Evolutionary conservation across 2,329 filamentous ascomycete genomes (phyloP).

Genomic region (Monilinia laxa): DNA sequence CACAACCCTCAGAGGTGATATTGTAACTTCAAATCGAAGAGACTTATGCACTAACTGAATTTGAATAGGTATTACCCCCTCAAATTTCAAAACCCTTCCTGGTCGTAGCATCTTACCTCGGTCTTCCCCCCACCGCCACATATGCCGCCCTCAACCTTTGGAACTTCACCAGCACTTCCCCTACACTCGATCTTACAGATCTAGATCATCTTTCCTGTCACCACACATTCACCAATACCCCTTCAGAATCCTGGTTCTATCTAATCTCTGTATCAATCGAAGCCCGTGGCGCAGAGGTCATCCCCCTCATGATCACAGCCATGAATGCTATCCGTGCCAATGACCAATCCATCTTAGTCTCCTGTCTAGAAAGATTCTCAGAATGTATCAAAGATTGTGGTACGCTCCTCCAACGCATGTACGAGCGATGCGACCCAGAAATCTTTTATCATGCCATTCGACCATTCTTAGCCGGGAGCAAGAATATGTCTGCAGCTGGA

Average conservation of each 20-base stretch:
- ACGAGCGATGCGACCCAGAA: constrained; percentile 82
- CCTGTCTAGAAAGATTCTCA: constrained; percentile 64
- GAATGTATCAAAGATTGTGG: constrained; percentile 68
- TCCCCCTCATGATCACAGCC: constrained; percentile 75
- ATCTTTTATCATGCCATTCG: constrained; percentile 88
- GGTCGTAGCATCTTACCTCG: constrained; percentile 67
- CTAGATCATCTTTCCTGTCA: constrained; percentile 69
- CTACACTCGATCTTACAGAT: constrained; percentile 30
- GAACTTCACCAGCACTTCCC: constrained; percentile 73
- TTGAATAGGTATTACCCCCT: constrained; percentile 62
- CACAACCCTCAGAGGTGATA: constrained; percentile 67
- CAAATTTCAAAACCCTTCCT: constrained; percentile 76
- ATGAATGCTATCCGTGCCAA: constrained; percentile 65
- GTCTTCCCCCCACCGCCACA: constrained; percentile 84
- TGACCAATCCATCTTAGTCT: constrained; percentile 60
- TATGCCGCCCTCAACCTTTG: constrained; percentile 85
- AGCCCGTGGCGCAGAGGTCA: constrained; percentile 69
- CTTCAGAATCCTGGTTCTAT: constrained; percentile 95
- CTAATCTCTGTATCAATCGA: constrained; percentile 89
- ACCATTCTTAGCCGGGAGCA: constrained; percentile 85
- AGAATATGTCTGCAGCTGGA: constrained; percentile 85
- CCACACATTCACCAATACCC: constrained; percentile 82
- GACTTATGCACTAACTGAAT: not conserved
- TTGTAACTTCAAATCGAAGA: not conserved
- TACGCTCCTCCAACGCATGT: constrained; percentile 73